These are phyloP conservation scores for Tubosaeta sp. DNA, from an alignment of 768 basidiomycete genomes.

Conservation along the genomic window DNA sequence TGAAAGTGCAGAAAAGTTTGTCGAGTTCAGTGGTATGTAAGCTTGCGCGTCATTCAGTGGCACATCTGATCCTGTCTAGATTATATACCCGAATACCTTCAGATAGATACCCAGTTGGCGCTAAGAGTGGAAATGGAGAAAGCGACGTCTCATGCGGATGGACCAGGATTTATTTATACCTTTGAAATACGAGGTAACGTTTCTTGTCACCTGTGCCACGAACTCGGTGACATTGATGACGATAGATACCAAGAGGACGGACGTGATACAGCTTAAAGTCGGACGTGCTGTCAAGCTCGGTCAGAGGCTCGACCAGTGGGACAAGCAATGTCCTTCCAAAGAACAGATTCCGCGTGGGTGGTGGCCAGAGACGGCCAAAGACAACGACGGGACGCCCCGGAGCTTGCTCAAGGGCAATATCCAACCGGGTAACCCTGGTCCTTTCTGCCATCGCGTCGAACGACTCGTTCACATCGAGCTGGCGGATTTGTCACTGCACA, in stretches of 20 bases:
- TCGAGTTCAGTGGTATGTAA: conserved; percentile 53
- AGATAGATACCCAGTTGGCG: conserved; percentile 54
- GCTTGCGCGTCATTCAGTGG: neutral
- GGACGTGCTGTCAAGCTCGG: conserved; percentile 72
- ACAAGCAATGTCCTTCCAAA: conserved; percentile 75
- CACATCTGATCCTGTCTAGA: conserved; percentile 35
- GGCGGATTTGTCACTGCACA: conserved; percentile 56
- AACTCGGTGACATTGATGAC: neutral
- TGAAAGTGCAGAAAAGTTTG: conserved; percentile 38
- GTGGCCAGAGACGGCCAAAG: conserved; percentile 58
- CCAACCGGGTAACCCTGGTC: conserved; percentile 54
- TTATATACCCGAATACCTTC: conserved; percentile 68
- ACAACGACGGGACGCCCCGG: conserved; percentile 30
- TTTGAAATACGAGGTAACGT: conserved; percentile 70
- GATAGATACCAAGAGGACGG: conserved; percentile 31
- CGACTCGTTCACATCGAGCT: conserved; percentile 79
- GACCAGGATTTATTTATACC: conserved; percentile 74
- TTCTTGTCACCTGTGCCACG: neutral
- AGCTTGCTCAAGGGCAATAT: conserved; percentile 66
- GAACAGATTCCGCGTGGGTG: conserved; percentile 69
- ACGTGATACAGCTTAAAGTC: conserved; percentile 66
- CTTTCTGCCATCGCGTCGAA: conserved; percentile 72
- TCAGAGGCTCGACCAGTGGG: conserved; percentile 75
- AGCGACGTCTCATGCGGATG: conserved; percentile 51
- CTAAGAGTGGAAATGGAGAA: conserved; percentile 54